Base-by-base conservation (phyloP, 495 filamentous ascomycete genomes). In the Emericellopsis terricola region DNA sequence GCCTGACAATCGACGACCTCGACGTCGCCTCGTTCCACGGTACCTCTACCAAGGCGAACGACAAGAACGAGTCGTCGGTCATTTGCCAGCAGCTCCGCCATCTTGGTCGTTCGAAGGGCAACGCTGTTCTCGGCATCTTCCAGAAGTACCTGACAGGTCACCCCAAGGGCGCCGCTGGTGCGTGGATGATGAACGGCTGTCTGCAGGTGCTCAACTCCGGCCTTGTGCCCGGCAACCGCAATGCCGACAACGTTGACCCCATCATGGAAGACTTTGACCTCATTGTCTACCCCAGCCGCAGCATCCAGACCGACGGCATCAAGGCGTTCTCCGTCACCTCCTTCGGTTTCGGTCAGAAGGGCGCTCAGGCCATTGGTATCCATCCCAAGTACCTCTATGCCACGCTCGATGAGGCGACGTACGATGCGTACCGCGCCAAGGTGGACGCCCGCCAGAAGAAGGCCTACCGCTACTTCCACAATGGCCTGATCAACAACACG, bases 101-200 rank as follows among this genome's bases (percentile, higher is more conserved):
- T 53, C 77, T 99, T 30, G 89, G 91, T 39, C 79, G 89, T 33
- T 72, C 75, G 56, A 94, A 93, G 70, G 89, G 89, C 46, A 96
- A 99, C 52, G 84, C 91, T 18, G 64, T 99, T 6, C 56, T 96
- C 38, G 89, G 89, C 58, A 87, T 99, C 52, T 99, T 96, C 80
- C 89, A 99, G 56, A 99, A 99, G 56, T 96, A 93, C 53, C 75
- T 99, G 26, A 99, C 89, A 11, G 89, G 89, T 46, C 89, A 99
- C 56, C 89, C 89, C 44, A 99, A 99, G 73, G 89, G 89, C 75
- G 87, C 89, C 47, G 89, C 89, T 32, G 89, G 89, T 56, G 89
- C 86, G 29, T 99, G 87, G 87, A 96, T 96, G 89, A 78, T 96
- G 68, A 99, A 99, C 61, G 89, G 89, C 40, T 82, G 81, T 51